A percentile compares a stretch with the other conserved stretches of the same genome.
Evolutionary conservation across 768 basidiomycete species (phyloP).

Genomic region (Exsudoporus frostii): DNA sequence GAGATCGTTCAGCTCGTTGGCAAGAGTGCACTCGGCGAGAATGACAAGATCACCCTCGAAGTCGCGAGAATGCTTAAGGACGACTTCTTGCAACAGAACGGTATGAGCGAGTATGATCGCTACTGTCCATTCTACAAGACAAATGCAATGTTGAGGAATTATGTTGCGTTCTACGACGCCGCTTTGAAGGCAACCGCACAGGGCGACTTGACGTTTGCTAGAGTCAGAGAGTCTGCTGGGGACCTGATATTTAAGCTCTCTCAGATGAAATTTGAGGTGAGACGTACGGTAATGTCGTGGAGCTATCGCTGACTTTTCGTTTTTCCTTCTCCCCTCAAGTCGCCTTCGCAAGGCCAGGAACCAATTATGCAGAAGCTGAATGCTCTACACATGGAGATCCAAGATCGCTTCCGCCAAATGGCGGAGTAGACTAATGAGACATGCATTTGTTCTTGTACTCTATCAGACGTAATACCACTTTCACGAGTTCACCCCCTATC

Average conservation of each 20-base stretch:
- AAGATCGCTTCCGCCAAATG: constrained; percentile 87
- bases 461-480: constrained; percentile 22
- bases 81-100: constrained; percentile 96
- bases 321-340: constrained; percentile 43
- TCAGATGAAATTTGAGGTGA: constrained; percentile 98
- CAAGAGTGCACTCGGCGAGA: constrained; percentile 95
- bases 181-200: constrained; percentile 82
- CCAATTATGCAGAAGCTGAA: constrained; percentile 80
- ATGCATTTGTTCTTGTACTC: constrained; percentile 15
- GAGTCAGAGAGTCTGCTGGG: constrained; percentile 80
- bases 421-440: constrained; percentile 52
- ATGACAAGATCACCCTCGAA: constrained; percentile 97
- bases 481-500: neutral
- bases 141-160: constrained; percentile 90
- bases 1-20: constrained; percentile 99
- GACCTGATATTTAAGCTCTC: constrained; percentile 97
- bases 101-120: constrained; percentile 96
- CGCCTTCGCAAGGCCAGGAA: constrained; percentile 89
- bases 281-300: constrained; percentile 17
- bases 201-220: constrained; percentile 78
- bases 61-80: constrained; percentile 97
- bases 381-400: constrained; percentile 77
- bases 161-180: constrained; percentile 91
- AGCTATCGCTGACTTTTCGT: constrained; percentile 7
- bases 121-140: constrained; percentile 99